Evolutionary conservation across 2,329 filamentous ascomycete genomes (phyloP).

Genomic region (Phyllosticta citribraziliensis): DNA sequence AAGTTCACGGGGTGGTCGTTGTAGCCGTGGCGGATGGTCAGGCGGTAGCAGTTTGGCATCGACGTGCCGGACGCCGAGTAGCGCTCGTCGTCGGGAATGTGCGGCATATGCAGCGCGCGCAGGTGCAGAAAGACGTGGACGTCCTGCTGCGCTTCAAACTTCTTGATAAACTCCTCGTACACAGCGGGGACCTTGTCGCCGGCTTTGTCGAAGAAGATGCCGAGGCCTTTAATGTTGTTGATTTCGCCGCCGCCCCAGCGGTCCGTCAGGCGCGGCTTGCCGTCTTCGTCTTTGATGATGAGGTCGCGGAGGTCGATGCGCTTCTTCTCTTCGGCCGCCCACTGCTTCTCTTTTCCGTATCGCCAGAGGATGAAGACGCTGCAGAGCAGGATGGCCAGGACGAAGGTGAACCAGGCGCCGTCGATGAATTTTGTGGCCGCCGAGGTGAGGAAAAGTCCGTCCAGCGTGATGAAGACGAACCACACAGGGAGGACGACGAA

Average conservation of each 20-base stretch:
- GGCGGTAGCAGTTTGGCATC: conserved; percentile 55
- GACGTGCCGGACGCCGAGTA: conserved; percentile 37
- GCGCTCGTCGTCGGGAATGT: conserved; percentile 30
- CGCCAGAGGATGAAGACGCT: conserved; percentile 64
- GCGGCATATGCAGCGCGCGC: conserved; percentile 50
- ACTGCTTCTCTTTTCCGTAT: conserved; percentile 70
- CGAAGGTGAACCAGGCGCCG: conserved; percentile 69
- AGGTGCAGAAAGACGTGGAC: conserved; percentile 68
- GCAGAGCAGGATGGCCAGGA: conserved; percentile 53
- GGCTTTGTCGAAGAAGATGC: conserved; percentile 71
- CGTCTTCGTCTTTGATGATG: conserved; percentile 30
- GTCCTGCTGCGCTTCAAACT: conserved; percentile 58
- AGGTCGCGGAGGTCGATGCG: conserved; percentile 39
- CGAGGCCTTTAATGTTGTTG: conserved; percentile 43
- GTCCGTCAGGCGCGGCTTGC: conserved; percentile 28
- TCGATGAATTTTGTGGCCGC: conserved; percentile 63
- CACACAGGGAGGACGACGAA: conserved; percentile 53
- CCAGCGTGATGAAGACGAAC: conserved; percentile 54
- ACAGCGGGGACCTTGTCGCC: conserved; percentile 56
- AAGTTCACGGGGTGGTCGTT: conserved; percentile 60
- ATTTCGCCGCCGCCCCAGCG: conserved; percentile 28
- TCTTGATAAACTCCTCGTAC: conserved; percentile 63
- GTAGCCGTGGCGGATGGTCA: conserved; percentile 63
- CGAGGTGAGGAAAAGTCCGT: conserved; percentile 60
- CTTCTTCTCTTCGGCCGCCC: conserved; percentile 58